Conservation (phyloP, 768 basidiomycete genomes). For the Sporobolomyces phaffii region DNA sequence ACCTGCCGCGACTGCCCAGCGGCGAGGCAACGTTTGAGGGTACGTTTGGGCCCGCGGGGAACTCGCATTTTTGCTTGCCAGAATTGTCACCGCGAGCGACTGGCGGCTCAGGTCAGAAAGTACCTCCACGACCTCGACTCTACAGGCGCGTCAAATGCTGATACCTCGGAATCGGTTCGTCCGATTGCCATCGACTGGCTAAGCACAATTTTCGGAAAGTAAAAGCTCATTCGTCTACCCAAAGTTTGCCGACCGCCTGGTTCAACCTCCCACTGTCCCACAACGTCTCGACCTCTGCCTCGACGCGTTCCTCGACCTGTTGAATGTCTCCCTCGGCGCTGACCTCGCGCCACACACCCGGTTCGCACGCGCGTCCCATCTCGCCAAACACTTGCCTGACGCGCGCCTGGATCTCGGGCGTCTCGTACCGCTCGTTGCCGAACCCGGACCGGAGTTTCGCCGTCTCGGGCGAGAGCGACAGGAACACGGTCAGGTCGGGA, state of each 20-base stretch:
- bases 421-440: conserved; percentile 51
- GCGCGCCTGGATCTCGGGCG: conserved; percentile 50
- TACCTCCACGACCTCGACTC: no score
- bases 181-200: no score
- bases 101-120: no score
- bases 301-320: conserved; percentile 4
- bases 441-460: conserved; percentile 55
- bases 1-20: no score
- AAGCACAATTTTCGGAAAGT: no score
- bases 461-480: conserved; percentile 67
- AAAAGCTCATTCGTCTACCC: conserved; percentile 15
- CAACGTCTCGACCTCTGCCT: not conserved
- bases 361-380: not conserved
- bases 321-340: conserved; percentile 26
- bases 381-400: conserved; percentile 15
- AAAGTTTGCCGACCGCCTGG: conserved; percentile 5
- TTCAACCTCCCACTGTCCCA: not conserved
- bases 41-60: no score
- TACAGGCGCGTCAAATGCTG: no score
- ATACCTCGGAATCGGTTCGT: no score
- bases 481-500: conserved; percentile 81
- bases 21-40: no score
- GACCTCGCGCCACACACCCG: conserved; percentile 18
- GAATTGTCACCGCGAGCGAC: no score
- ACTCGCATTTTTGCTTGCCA: no score